phyloP scores from a whole-genome alignment of 2,329 filamentous ascomycete genomes.

The Xylariales sp. region DNA sequence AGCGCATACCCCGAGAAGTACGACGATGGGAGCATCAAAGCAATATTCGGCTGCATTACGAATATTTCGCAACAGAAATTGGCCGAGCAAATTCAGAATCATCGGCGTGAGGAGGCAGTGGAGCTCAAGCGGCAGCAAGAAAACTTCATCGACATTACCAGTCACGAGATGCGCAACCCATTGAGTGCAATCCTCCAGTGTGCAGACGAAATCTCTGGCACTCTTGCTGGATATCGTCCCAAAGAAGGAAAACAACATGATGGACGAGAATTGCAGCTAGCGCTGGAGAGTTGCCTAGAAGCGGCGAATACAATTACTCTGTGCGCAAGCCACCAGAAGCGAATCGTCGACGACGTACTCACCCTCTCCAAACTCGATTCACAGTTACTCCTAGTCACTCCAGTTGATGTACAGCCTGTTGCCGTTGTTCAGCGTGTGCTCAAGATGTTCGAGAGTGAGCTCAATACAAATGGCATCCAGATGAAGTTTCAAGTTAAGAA shows the following conservation, averaged over 20 bases:
- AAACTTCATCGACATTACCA: conserved; percentile 72
- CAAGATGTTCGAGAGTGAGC: conserved; percentile 76
- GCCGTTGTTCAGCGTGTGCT: conserved; percentile 64
- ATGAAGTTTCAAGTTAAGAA: conserved; percentile 66
- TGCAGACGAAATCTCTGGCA: conserved; percentile 64
- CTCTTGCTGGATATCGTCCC: conserved; percentile 39
- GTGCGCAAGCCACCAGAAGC: conserved; percentile 75
- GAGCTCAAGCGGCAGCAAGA: conserved; percentile 71
- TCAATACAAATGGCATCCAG: conserved; percentile 67
- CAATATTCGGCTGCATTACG: conserved; percentile 76
- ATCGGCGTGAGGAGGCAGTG: conserved; percentile 74
- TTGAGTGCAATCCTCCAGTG: conserved; percentile 72
- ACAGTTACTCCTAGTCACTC: conserved; percentile 65
- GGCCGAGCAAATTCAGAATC: conserved; percentile 75
- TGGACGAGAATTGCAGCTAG: conserved; percentile 35
- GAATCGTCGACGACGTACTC: conserved; percentile 64
- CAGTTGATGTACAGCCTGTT: conserved; percentile 64
- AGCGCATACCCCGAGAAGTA: conserved; percentile 71
- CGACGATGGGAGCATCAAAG: conserved; percentile 59
- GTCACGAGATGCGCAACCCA: conserved; percentile 74
- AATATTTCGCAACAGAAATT: conserved; percentile 85
- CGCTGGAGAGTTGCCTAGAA: conserved; percentile 57
- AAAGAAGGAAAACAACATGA: conserved; percentile 32
- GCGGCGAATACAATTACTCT: conserved; percentile 78
- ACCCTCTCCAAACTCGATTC: conserved; percentile 68